Conservation (phyloP, 2,329 filamentous ascomycete species). For the Paecilomyces fulvus region DNA sequence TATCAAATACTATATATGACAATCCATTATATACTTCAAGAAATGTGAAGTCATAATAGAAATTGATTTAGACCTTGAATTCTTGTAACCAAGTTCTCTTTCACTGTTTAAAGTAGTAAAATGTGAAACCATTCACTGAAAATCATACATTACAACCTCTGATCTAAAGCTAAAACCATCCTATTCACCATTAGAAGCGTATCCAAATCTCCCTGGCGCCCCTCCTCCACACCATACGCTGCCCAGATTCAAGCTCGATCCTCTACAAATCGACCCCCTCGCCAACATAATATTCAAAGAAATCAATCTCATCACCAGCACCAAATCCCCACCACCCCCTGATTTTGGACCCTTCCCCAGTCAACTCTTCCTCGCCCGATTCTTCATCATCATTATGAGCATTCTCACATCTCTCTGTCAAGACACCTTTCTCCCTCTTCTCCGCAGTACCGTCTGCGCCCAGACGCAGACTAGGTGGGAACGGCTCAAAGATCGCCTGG, state of each 20-base stretch:
- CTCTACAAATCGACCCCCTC: background rate
- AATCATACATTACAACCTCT: background rate
- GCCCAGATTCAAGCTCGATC: background rate
- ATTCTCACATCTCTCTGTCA: background rate
- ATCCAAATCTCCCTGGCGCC: background rate
- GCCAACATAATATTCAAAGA: background rate
- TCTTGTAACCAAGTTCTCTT: too few species aligned
- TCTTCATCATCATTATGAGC: background rate
- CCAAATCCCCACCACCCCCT: background rate
- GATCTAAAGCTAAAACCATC: background rate
- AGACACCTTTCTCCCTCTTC: constrained; percentile 1
- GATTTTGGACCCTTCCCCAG: background rate
- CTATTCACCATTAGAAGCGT: background rate
- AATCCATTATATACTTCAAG: background rate
- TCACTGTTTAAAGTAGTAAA: background rate
- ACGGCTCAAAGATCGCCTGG: constrained; percentile 13
- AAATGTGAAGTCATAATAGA: background rate
- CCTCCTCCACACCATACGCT: background rate
- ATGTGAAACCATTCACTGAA: background rate
- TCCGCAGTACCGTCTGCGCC: constrained; percentile 3
- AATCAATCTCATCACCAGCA: background rate
- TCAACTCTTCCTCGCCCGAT: background rate
- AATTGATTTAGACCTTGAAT: too few species aligned
- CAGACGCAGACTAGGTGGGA: constrained; percentile 8
- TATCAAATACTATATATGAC: background rate